Percentiles rank a stretch among this genome's conserved stretches.
Conservation (phyloP, 2,329 filamentous ascomycete species). For the Diaporthe ilicicola region DNA sequence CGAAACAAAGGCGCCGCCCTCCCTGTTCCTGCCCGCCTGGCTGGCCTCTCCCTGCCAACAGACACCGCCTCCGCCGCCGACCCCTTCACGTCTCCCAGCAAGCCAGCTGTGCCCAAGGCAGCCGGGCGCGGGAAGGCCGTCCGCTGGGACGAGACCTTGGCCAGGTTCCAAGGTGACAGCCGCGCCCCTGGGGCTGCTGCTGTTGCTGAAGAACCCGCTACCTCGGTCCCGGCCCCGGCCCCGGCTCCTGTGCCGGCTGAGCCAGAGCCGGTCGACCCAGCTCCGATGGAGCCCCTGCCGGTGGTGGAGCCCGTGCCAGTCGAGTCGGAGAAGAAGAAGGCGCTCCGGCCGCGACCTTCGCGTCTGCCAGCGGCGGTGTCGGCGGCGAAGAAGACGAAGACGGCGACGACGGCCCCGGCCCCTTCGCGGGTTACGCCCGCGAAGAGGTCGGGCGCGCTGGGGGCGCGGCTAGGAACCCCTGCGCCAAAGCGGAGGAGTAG, state of each 20-base stretch:
- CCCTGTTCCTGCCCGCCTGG: slow-evolving; percentile 42
- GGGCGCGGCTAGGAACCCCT: slow-evolving; percentile 26
- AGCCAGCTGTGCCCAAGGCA: neutral
- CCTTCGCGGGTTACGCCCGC: slow-evolving; percentile 38
- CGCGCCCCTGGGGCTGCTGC: slow-evolving; percentile 3
- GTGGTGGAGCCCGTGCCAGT: neutral
- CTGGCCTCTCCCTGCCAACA: slow-evolving; percentile 24
- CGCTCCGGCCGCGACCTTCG: slow-evolving; percentile 22
- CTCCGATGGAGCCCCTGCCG: neutral
- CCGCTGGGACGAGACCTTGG: slow-evolving; percentile 45
- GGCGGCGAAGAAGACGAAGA: neutral
- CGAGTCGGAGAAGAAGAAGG: slow-evolving; percentile 15
- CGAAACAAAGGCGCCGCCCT: slow-evolving; percentile 53
- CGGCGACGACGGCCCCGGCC: neutral
- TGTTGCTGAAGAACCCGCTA: neutral
- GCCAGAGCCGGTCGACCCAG: neutral
- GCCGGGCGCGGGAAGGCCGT: slow-evolving; percentile 39
- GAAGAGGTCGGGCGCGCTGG: slow-evolving; percentile 17
- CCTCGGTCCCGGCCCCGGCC: neutral
- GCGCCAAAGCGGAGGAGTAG: slow-evolving; percentile 23
- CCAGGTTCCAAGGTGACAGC: slow-evolving; percentile 39
- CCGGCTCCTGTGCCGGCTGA: neutral
- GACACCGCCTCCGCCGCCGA: neutral
- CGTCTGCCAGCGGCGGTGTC: slow-evolving; percentile 21
- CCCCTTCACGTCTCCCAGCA: neutral